A percentile compares a stretch with the other conserved stretches of the same genome.
Conservation (phyloP, 805 yeast genomes). For the Ogataea sp. region DNA sequence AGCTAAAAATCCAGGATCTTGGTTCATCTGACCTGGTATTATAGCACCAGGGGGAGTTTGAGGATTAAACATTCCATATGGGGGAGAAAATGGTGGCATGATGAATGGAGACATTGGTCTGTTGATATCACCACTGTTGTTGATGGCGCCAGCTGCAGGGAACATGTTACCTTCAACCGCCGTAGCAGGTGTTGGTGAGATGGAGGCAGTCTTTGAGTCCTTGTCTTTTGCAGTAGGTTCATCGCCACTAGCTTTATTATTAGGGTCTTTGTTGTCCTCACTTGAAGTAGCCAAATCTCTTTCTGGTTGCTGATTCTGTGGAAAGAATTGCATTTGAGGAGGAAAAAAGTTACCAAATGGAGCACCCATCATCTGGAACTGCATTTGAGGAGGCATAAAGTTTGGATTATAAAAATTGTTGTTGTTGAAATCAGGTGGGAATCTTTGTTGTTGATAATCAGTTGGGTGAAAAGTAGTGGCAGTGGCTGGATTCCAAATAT, state of each 20-base stretch:
- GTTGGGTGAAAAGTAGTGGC: conserved; percentile 52
- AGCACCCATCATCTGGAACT: conserved; percentile 22
- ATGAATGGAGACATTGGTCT: conserved; percentile 30
- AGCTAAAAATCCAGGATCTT: too few relatives aligned
- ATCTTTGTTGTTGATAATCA: conserved; percentile 14
- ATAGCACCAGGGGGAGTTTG: conserved; percentile 11
- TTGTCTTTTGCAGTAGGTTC: neutral
- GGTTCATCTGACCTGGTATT: too few relatives aligned
- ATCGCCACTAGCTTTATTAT: neutral
- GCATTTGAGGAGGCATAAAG: conserved; percentile 15
- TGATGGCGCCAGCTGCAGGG: conserved; percentile 1
- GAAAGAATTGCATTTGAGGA: conserved; percentile 10
- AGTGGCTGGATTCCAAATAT: conserved; percentile 62
- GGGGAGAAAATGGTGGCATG: conserved; percentile 37
- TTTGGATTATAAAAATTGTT: conserved; percentile 1
- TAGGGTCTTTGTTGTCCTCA: neutral
- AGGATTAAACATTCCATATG: conserved; percentile 6
- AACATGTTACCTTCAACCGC: neutral
- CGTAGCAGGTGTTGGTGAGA: conserved; percentile 1
- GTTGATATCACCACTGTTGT: neutral
- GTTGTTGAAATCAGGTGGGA: neutral
- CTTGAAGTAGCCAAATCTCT: neutral
- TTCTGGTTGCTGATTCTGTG: neutral
- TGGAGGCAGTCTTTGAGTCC: neutral
- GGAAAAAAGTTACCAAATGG: conserved; percentile 28